Evolutionary conservation across 352 stramenopile genomes (phyloP).

Genomic region (Globisporangium parvum): DNA sequence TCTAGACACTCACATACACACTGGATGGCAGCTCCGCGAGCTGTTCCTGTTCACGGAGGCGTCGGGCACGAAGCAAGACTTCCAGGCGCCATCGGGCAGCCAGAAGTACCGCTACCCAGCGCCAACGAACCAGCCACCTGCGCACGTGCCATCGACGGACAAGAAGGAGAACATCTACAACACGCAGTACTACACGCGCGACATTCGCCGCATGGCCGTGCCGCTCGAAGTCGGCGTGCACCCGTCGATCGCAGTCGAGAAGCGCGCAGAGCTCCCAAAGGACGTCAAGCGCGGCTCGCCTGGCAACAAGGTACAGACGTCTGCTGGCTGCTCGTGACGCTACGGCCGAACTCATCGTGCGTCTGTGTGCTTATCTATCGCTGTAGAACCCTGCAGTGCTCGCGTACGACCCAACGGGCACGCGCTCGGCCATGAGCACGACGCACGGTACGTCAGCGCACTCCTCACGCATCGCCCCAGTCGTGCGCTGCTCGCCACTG

Average conservation of each 20-base stretch:
- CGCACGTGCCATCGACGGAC: conserved; percentile 65
- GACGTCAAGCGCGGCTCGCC: conserved; percentile 64
- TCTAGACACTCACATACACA: neutral
- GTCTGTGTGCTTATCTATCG: neutral
- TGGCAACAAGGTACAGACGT: conserved; percentile 56
- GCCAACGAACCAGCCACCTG: conserved; percentile 58
- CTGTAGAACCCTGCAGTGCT: conserved; percentile 77
- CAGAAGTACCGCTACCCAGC: conserved; percentile 78
- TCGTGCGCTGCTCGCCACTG: no score
- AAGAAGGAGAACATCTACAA: conserved; percentile 82
- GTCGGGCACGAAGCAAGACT: conserved; percentile 64
- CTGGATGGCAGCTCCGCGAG: conserved; percentile 51
- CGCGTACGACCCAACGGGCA: conserved; percentile 78
- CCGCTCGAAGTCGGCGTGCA: conserved; percentile 67
- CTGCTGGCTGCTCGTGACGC: neutral
- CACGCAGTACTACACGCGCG: conserved; percentile 87
- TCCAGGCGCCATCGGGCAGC: conserved; percentile 55
- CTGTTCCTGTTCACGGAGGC: conserved; percentile 76
- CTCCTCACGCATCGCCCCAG: no score
- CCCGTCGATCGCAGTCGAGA: conserved; percentile 52
- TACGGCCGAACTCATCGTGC: neutral
- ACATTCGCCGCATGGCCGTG: conserved; percentile 66
- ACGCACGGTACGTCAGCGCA: conserved; percentile 42
- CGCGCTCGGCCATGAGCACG: conserved; percentile 81
- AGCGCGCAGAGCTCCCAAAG: conserved; percentile 56